Conservation (phyloP, 2,329 filamentous ascomycete genomes). For the Graphilbum fragrans region DNA sequence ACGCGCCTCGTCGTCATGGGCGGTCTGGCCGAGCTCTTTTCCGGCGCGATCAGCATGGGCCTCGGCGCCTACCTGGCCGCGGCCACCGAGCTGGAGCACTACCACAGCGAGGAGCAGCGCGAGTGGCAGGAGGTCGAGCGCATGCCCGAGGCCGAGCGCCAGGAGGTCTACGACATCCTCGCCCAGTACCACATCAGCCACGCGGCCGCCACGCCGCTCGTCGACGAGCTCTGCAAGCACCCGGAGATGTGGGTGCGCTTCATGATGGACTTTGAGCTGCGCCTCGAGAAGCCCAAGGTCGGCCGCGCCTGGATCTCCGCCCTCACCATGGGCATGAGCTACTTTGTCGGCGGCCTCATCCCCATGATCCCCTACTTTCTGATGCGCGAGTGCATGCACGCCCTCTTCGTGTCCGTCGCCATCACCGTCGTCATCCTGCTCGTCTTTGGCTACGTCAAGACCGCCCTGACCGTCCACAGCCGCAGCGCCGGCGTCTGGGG, state of each 20-base stretch:
- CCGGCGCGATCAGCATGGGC: conserved; percentile 67
- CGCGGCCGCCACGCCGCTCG: conserved; percentile 28
- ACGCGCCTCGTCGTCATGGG: conserved; percentile 58
- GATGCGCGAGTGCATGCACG: conserved; percentile 29
- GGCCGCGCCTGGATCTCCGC: conserved; percentile 42
- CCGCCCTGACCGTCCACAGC: conserved; percentile 37
- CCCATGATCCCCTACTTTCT: conserved; percentile 61
- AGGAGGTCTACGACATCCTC: conserved; percentile 35
- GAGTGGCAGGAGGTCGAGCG: conserved; percentile 28
- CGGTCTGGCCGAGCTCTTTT: conserved; percentile 63
- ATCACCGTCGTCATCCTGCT: conserved; percentile 51
- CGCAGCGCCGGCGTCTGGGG: conserved; percentile 42
- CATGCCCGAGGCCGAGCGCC: conserved; percentile 29
- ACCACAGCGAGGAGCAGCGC: conserved; percentile 33
- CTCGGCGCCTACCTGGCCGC: conserved; percentile 62
- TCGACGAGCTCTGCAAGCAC: conserved; percentile 34
- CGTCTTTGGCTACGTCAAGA: conserved; percentile 54
- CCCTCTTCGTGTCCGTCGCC: conserved; percentile 44
- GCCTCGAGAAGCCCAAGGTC: conserved; percentile 30
- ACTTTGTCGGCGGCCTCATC: conserved; percentile 60
- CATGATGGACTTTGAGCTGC: conserved; percentile 47
- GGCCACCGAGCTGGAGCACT: conserved; percentile 39
- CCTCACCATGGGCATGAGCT: conserved; percentile 54
- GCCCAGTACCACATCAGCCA: conserved; percentile 31
- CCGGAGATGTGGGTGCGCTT: conserved; percentile 40